Evolutionary conservation across 768 basidiomycete species (phyloP).

Genomic region (Porphyrellus cyaneotinctus): DNA sequence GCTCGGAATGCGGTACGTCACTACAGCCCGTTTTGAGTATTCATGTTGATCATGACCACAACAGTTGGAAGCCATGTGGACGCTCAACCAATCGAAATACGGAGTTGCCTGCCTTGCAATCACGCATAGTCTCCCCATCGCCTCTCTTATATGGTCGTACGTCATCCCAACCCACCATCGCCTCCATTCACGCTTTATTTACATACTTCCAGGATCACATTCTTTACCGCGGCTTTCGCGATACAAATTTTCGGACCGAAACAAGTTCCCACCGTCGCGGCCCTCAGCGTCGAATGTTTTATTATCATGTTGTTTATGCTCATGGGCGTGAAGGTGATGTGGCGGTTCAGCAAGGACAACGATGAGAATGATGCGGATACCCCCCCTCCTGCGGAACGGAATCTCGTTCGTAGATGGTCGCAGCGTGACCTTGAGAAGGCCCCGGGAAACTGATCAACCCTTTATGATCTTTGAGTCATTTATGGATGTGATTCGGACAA

Average conservation of each 20-base stretch:
- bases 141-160: slow-evolving; percentile 16
- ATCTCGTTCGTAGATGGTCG: neutral
- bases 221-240: slow-evolving; percentile 8
- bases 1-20: slow-evolving; percentile 8
- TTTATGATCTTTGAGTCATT: neutral
- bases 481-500: no score
- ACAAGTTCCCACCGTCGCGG: neutral
- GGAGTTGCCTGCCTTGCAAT: slow-evolving; percentile 12
- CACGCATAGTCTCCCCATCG: slow-evolving; percentile 13
- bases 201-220: neutral
- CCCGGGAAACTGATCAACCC: neutral
- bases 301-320: neutral
- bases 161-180: neutral
- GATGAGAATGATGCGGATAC: neutral
- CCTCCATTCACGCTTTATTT: neutral
- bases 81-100: neutral
- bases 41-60: neutral
- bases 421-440: neutral
- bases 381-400: neutral
- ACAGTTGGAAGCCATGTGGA: slow-evolving; percentile 5
- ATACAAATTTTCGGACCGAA: slow-evolving; percentile 7
- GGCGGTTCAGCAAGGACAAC: neutral
- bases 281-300: slow-evolving; percentile 2
- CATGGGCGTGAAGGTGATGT: slow-evolving; percentile 1
- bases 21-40: no score